Evolutionary conservation across 805 yeast species (phyloP), one percentile per base, ranked within the genome.

Genomic region (Ogataea thermomethanolica): DNA sequence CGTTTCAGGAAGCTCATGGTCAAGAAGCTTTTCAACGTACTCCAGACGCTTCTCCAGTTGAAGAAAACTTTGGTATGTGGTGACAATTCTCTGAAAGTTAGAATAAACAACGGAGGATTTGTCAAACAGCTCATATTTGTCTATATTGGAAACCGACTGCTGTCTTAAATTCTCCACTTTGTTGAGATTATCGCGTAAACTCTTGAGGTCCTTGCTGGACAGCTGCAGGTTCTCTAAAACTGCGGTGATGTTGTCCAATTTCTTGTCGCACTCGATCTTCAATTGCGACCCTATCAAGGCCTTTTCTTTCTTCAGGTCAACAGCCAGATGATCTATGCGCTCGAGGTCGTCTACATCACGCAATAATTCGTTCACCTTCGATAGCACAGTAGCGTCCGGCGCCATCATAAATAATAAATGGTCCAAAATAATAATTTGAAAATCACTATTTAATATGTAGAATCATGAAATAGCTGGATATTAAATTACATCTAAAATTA

Each of bases 201-300:
- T 62, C 33, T 69, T 69, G 29, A 84, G 69, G 40, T 78, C 74
- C 28, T 64, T 65, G 37, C 69, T 71, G 5, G 59, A 51, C 3
- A 31, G 15, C 35, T 58, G 62, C 36, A 60, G 42, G 20, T 42
- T 43, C 12, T 49, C 50, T 21, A 56, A 45, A 48, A 58, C 50
- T 23, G 35, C 21, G 38, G 56, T 37, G 49, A 53, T 49, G 51
- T 33, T 50, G 37, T 36, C 50, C 25, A 42, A 49, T 48, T 80
- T 87, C 28, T 71, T 71, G 54, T n/a, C 87, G 76, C 49, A 45
- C 36, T 82, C 84, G 29, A 83, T 64, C 52, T 76, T 78, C 48
- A 91, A 67, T 56, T 88, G 91, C 34, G 81, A 69, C 51, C 87
- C 96, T 9, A 88, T 67, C 3, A 84, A 73, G 0, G 82, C 71